A percentile compares a stretch with the other conserved stretches of the same genome.
Evolutionary conservation across 441 rosid genomes (phyloP).

Genomic region (Gossypium gossypioides): DNA sequence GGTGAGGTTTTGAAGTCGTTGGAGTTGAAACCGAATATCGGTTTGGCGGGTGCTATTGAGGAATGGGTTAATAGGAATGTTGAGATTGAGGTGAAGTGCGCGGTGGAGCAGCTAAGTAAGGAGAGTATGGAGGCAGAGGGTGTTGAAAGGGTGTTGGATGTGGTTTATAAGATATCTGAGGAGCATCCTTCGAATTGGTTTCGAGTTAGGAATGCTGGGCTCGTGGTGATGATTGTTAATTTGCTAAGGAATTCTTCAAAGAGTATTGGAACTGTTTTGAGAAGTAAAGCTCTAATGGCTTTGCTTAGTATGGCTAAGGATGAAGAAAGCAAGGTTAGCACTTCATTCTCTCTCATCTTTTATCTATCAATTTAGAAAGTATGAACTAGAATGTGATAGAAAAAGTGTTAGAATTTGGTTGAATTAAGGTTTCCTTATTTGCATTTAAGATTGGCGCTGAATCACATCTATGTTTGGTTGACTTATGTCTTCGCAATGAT

Average conservation of each 20-base stretch:
- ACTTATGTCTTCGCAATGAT: background rate
- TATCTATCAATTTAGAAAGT: background rate
- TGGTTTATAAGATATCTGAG: constrained; percentile 25
- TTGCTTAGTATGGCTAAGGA: constrained; percentile 36
- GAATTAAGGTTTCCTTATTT: background rate
- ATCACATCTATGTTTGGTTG: background rate
- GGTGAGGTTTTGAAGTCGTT: constrained; percentile 27
- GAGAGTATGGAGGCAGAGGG: constrained; percentile 20
- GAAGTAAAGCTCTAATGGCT: constrained; percentile 32
- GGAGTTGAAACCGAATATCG: constrained; percentile 30
- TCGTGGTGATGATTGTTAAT: constrained; percentile 22
- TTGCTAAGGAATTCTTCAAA: constrained; percentile 23
- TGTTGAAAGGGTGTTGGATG: constrained; percentile 23
- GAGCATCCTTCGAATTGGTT: constrained; percentile 29
- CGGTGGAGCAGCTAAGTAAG: constrained; percentile 23
- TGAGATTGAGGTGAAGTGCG: constrained; percentile 24
- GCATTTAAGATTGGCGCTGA: background rate
- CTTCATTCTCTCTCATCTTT: constrained; percentile 2
- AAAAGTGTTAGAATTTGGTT: background rate
- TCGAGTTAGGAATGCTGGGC: constrained; percentile 30
- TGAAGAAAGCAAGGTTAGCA: constrained; percentile 38
- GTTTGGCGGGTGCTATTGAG: constrained; percentile 36
- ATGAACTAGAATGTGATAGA: background rate
- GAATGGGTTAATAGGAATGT: constrained; percentile 37
- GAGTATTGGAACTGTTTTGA: constrained; percentile 24